These are phyloP conservation scores for Arxiozyma heterogenica DNA, from an alignment of 1,139 yeast species.

Conservation along the genomic window DNA sequence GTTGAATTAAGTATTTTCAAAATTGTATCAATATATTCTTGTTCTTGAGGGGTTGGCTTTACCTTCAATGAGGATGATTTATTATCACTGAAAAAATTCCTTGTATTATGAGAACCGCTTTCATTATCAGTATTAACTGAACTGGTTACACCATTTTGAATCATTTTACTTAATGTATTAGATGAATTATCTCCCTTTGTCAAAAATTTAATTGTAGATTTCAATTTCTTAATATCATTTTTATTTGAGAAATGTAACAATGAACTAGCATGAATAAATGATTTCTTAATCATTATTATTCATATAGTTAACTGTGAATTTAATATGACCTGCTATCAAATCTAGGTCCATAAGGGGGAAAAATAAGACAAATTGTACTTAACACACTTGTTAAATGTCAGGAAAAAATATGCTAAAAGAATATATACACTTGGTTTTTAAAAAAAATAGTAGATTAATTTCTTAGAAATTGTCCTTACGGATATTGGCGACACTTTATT, in stretches of 20 bases:
- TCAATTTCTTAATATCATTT: conserved; percentile 8
- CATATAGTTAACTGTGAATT: neutral
- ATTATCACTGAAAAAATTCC: neutral
- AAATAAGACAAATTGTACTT: neutral
- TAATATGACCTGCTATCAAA: neutral
- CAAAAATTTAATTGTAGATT: conserved; percentile 21
- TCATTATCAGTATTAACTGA: no score
- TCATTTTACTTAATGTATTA: conserved; percentile 8
- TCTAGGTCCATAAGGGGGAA: neutral
- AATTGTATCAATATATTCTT: conserved; percentile 21
- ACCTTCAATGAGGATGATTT: neutral
- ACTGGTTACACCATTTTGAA: neutral
- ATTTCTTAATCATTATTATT: conserved; percentile 11
- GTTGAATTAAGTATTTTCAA: conserved; percentile 23
- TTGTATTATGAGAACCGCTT: no score
- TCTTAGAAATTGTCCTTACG: neutral
- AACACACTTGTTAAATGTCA: no score
- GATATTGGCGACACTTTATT: neutral
- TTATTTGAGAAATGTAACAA: neutral
- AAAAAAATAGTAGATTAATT: no score
- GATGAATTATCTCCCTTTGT: conserved; percentile 14
- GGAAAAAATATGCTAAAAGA: neutral
- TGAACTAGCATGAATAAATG: conserved; percentile 14
- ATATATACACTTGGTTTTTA: no score
- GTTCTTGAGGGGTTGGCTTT: conserved; percentile 7